Base-by-base conservation (phyloP, 768 basidiomycete genomes). In the Panaeolus cyanescens region DNA sequence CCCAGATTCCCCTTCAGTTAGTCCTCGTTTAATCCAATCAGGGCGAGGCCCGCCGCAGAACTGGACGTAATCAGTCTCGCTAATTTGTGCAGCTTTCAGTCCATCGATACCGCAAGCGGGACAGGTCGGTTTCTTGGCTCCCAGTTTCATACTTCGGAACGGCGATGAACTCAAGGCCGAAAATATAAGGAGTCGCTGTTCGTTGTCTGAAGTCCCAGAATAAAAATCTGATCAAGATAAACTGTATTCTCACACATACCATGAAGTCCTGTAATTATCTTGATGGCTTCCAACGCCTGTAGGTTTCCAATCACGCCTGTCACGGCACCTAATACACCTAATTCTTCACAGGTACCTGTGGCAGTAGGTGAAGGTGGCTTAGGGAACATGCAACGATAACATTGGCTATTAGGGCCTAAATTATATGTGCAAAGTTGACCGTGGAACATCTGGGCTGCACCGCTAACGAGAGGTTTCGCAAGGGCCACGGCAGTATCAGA, bases 311-410 rank as follows among this genome's bases (percentile, higher is more conserved):
- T 92, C 54, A 93, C 78, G 1, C 96, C 96, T 0, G 93, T 93
- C 1, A 97, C 94, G 0, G 82, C 87, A 5, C 96, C 96, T 54
- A 97, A 75, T 4, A 99, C 88, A 1, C 96, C 96, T 4, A 87
- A 80, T 70, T 97, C 95, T 67, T 91, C 94, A 65, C 97, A 99
- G 8, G 88, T 86, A 7, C 93, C 90, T 1, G 83, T 75, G 28
- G 79, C 79, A 58, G 85, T 85, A 19, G 77, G 81, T 4, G 86
- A 81, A 1, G 95, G 87, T 1, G 94, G 87, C 56, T 81, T 84
- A 0, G 96, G 96, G 72, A 95, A 99, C 40, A 99, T 74, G 71
- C 97, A 99, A 15, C 97, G 84, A 74, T 96, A 98, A 74, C 97
- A 99, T 0, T 95, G 96, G 1, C 94, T 89, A 30, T 83, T 75